Evolutionary conservation across 2,329 filamentous ascomycete genomes (phyloP), one percentile per base, ranked within the genome.

Genomic region (Helminthosporium solani): DNA sequence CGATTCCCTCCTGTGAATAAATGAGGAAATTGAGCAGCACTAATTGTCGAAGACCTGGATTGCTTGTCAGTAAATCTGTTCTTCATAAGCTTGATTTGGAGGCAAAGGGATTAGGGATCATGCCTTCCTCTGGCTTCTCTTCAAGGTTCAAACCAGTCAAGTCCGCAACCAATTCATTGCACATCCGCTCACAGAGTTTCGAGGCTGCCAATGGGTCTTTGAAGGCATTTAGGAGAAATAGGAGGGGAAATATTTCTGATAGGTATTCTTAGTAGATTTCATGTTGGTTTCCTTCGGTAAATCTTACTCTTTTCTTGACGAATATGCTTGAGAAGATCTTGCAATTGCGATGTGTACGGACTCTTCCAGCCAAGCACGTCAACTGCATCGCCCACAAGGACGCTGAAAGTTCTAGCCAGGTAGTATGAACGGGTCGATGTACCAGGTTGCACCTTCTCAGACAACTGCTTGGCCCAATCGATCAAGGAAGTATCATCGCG

Each of bases 81-180:
- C 3, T 40, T 16, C 14, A 31, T 18, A 18, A 12, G n/a, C 15
- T 9, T 19, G n/a, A n/a, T n/a, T n/a, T n/a, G n/a, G n/a, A n/a
- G n/a, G n/a, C n/a, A n/a, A n/a, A n/a, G n/a, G n/a, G n/a, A n/a
- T n/a, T n/a, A n/a, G n/a, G 16, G 7, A 2, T 31, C 40, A 53
- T 48, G 76, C 74, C 75, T 53, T 75, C 70, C n/a, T 64, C 56
- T 6, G 64, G 57, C 19, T 74, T 66, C 39, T 72, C 60, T n/a
- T 72, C 60, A 11, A 76, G 58, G 20, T 78, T 74, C n/a, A 78
- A 55, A 3, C 75, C 78, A 2, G 81, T 84, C n/a, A 80, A 68
- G 51, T 82, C 78, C 12, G 81, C 78, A 37, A 85, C 70, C 25
- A 85, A 60, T 57, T 84, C 81, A 57, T 84, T 85, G 59, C 78